Evolutionary conservation across 2,329 filamentous ascomycete species (phyloP).

Genomic region (Colletotrichum sp.): DNA sequence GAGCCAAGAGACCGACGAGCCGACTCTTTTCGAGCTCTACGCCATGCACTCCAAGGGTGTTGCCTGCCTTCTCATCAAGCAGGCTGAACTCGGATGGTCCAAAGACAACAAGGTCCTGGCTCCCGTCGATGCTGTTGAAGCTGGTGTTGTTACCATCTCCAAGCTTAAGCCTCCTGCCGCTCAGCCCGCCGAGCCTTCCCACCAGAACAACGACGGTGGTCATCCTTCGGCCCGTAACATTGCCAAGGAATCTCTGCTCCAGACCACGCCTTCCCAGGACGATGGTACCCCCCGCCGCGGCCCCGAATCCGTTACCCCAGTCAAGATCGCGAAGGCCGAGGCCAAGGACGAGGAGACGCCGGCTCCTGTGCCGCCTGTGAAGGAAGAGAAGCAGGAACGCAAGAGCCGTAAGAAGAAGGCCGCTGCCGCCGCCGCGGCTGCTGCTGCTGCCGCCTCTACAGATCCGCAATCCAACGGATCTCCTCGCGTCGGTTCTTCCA

Average conservation of each 20-base stretch:
- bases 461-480: conserved; percentile 53
- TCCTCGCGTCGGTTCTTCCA: conserved; percentile 34
- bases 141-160: conserved; percentile 76
- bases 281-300: conserved; percentile 35
- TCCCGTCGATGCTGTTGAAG: conserved; percentile 76
- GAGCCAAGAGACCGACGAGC: conserved; percentile 68
- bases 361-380: conserved; percentile 33
- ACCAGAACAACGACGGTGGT: conserved; percentile 32
- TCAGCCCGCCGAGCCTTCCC: conserved; percentile 51
- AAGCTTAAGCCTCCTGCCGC: conserved; percentile 65
- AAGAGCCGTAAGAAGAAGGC: conserved; percentile 74
- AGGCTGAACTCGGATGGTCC: conserved; percentile 90
- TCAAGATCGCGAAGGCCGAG: conserved; percentile 47
- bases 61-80: conserved; percentile 85
- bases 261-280: conserved; percentile 29
- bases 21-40: conserved; percentile 90
- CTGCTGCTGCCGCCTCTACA: conserved; percentile 41
- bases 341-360: conserved; percentile 54
- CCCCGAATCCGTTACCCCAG: conserved; percentile 35
- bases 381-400: conserved; percentile 65
- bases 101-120: conserved; percentile 86
- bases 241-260: conserved; percentile 40
- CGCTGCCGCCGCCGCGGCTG: conserved; percentile 42
- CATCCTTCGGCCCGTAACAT: conserved; percentile 30
- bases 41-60: conserved; percentile 97